Evolutionary conservation across 768 basidiomycete genomes (phyloP), one percentile per base, ranked within the genome.

Genomic region (Suillus variegatus): DNA sequence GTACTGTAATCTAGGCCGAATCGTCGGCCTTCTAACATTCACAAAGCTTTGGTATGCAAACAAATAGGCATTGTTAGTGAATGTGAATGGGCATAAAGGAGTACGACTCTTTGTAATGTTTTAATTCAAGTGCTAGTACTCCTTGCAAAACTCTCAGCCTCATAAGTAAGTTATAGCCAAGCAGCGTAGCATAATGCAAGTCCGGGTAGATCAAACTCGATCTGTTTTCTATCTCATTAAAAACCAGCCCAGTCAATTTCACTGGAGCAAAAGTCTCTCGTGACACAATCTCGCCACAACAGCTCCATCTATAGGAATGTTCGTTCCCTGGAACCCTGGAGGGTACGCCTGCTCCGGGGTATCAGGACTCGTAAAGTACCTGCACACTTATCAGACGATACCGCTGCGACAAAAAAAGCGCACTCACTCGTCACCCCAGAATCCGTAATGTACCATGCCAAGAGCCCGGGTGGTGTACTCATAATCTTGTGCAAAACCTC

Each of bases 321-420:
- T 83, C 74, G 92, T 94, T 79, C 95, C 85, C 71, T 89, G 91
- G 80, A 97, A 97, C n/a, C 93, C 95, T 47, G 90, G 86, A 0
- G 94, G 93, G 69, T 96, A 94, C 22, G 81, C 79, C 0, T 88
- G 84, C 4, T 79, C 79, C 1, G 94, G 95, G 6, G 88, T 73
- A 13, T 86, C 85, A 1, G 94, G 93, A 51, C 87, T 82, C 2
- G 92, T 90, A 73, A 96, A 95, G 46, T 81, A 83, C 58, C 92
- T 93, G 62, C 25, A 25, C 32, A 62, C 2, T 8, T 14, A 22
- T 62, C 5, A 60, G 61, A 61, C 35, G 13, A 22, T 7, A 6
- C 6, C 7, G 16, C 14, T 3, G 1, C 12, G 54, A 60, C 9
- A 40, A 25, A 60, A 14, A 35, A 32, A 47, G 12, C 6, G 5